Evolutionary conservation across 768 basidiomycete species (phyloP).

Genomic region (Suillus clintonianus): DNA sequence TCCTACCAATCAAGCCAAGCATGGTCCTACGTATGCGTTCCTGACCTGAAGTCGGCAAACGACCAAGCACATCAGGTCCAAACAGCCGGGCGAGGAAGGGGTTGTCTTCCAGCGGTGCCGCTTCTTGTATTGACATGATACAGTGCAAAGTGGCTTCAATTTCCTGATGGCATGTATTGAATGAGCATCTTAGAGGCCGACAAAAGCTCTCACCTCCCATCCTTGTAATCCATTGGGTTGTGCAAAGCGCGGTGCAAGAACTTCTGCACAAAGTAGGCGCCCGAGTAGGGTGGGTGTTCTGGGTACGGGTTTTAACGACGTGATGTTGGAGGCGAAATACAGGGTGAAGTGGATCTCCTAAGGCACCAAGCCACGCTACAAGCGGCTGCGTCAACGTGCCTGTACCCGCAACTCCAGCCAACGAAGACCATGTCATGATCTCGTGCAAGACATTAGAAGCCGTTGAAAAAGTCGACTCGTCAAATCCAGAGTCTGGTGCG

Average conservation of each 20-base stretch:
- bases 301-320: constrained; percentile 42
- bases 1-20: constrained; percentile 70
- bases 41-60: constrained; percentile 63
- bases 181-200: background rate
- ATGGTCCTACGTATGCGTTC: constrained; percentile 73
- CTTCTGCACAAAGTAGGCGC: constrained; percentile 60
- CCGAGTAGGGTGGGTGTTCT: constrained; percentile 40
- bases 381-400: too few species aligned
- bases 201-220: constrained; percentile 68
- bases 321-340: constrained; percentile 73
- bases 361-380: too few species aligned
- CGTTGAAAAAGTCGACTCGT: constrained; percentile 58
- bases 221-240: constrained; percentile 44
- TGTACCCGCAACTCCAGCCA: too few species aligned
- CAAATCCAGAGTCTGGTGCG: constrained; percentile 33
- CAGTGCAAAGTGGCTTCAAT: constrained; percentile 88
- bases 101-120: constrained; percentile 62
- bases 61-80: constrained; percentile 67
- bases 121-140: constrained; percentile 85
- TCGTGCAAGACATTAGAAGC: too few species aligned
- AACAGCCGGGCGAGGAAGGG: constrained; percentile 65
- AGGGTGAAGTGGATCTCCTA: constrained; percentile 86
- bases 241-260: constrained; percentile 63
- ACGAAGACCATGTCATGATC: too few species aligned
- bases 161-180: constrained; percentile 47